Base-by-base conservation (phyloP, 441 rosid species). In the Erodium chrysanthum region DNA sequence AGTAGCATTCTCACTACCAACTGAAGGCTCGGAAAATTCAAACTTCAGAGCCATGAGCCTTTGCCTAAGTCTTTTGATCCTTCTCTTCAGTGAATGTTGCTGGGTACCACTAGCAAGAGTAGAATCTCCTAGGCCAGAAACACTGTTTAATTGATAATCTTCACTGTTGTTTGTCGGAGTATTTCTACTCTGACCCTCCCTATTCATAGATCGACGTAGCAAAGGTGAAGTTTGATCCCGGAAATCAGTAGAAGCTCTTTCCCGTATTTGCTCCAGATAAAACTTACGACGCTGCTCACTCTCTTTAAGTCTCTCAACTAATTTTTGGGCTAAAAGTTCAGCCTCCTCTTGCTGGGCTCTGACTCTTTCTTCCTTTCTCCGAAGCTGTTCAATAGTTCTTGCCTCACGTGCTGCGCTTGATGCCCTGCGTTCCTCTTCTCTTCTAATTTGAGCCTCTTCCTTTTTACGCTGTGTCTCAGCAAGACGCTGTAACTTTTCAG, bases 271-370 rank as follows among this genome's bases (percentile, higher is more conserved):
- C 74, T 88, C 96, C 40, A 88, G 82, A 73, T 83, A 84, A 80
- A 86, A 83, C 67, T 86, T 88, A 65, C 89, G 86, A 68, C 96
- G 92, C 65, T 86, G 96, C 74, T 88, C 85, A 76, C 96, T 88
- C 75, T 88, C 96, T 27, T 83, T 80, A 18, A 88, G 92, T 71
- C 74, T 85, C 84, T 88, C 96, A 31, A 88, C 86, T 77, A 88
- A 85, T 75, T 88, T 88, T 71, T 82, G 96, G 12, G 89, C 96
- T 71, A 88, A 75, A 71, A 86, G 75, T 76, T 88, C 96, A 73
- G 92, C 92, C 83, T 88, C 96, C 82, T 88, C 96, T 78, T 86
- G 96, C 80, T 88, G 96, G 17, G 89, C 96, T 74, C 84, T 88
- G 71, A 84, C 92, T 83, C 92, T 86, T 68, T 81, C 88, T 75